Conservation (phyloP, 1,284 basidiomycete species). For the Trametes pubescens region DNA sequence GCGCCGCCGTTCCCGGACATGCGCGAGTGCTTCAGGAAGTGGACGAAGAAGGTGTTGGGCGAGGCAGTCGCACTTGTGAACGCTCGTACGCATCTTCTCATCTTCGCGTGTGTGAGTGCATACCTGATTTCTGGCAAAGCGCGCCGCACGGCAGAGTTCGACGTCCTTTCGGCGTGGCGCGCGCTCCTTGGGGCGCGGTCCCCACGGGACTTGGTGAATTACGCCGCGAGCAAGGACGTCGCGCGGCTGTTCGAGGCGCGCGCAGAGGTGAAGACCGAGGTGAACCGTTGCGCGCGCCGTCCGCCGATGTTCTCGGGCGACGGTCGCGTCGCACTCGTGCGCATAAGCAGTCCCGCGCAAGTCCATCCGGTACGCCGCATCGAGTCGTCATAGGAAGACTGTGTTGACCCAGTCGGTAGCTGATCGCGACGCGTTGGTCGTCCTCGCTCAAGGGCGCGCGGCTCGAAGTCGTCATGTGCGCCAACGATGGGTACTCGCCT, state of each 20-base stretch:
- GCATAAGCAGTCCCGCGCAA: slow-evolving; percentile 42
- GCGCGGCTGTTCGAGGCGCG: slow-evolving; percentile 37
- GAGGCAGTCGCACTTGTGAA: slow-evolving; percentile 44
- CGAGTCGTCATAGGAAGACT: neutral
- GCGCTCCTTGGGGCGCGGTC: slow-evolving; percentile 33
- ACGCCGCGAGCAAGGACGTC: slow-evolving; percentile 21
- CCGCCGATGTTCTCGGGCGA: slow-evolving; percentile 43
- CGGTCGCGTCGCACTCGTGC: slow-evolving; percentile 42
- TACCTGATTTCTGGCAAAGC: slow-evolving; percentile 24
- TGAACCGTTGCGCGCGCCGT: slow-evolving; percentile 38
- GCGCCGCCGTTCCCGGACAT: slow-evolving; percentile 41
- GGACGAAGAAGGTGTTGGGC: slow-evolving; percentile 42
- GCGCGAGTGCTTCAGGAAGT: slow-evolving; percentile 38
- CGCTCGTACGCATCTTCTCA: slow-evolving; percentile 37
- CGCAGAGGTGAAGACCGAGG: slow-evolving; percentile 38
- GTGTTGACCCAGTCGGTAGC: slow-evolving; percentile 13
- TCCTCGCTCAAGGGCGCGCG: slow-evolving; percentile 41
- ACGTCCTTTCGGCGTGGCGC: slow-evolving; percentile 39
- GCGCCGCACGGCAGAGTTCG: slow-evolving; percentile 36
- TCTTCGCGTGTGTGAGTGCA: neutral
- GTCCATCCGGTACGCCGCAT: slow-evolving; percentile 41
- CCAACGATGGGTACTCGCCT: slow-evolving; percentile 42
- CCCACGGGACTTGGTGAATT: slow-evolving; percentile 27
- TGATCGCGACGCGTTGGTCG: slow-evolving; percentile 46
- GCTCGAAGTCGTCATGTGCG: slow-evolving; percentile 45